Conservation (phyloP, 345 rosid genomes). For the Citrus reticulata region DNA sequence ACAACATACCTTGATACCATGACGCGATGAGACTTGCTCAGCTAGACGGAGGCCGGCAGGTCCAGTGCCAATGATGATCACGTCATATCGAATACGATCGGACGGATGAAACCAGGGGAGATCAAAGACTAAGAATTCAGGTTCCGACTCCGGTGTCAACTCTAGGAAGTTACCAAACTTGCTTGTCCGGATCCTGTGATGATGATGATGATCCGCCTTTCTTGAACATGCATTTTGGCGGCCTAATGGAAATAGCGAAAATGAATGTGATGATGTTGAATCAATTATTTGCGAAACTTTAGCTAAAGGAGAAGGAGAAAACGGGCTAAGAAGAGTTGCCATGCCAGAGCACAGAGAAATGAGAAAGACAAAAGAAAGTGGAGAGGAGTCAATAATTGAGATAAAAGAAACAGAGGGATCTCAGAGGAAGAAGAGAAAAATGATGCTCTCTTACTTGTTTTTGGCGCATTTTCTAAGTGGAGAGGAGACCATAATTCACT, state of each 20-base stretch:
- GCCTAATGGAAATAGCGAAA: constrained; percentile 10
- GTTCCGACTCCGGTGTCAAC: constrained; percentile 36
- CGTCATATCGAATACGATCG: constrained; percentile 38
- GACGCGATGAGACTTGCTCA: constrained; percentile 49
- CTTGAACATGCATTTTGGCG: neutral
- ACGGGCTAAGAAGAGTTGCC: constrained; percentile 26
- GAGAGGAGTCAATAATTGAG: neutral
- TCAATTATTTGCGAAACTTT: constrained; percentile 10
- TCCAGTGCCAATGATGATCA: constrained; percentile 60
- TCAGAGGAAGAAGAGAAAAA: neutral
- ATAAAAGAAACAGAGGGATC: constrained; percentile 13
- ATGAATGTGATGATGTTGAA: neutral
- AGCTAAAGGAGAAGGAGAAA: constrained; percentile 19
- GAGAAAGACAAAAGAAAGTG: neutral
- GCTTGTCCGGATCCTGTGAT: constrained; percentile 23
- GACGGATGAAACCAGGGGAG: constrained; percentile 35
- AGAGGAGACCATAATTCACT: too few species aligned
- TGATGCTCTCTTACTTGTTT: neutral
- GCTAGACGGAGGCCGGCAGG: constrained; percentile 68
- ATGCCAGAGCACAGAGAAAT: constrained; percentile 9
- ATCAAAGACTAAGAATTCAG: constrained; percentile 35
- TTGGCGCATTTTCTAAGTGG: neutral
- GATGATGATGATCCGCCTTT: neutral
- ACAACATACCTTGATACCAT: constrained; percentile 59
- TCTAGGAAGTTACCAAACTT: constrained; percentile 47